Percentiles rank a stretch among this genome's conserved stretches.
phyloP scores from a whole-genome alignment of 2,329 filamentous ascomycete genomes.

The Teratosphaeria pseudoeucalypti region DNA sequence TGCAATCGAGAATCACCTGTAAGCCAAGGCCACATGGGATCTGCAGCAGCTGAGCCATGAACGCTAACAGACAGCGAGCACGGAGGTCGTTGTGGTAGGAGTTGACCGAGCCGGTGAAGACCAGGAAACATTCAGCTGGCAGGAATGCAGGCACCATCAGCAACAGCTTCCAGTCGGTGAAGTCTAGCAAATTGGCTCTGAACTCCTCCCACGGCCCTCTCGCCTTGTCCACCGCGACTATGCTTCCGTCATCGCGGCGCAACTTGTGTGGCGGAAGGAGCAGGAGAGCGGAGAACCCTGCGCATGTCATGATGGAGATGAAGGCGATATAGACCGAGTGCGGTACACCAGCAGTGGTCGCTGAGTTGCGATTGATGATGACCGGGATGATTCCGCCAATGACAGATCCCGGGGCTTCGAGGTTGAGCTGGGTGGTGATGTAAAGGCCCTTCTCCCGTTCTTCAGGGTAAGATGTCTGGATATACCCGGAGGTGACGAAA shows the following conservation, averaged over 20 bases:
- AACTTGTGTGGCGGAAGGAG: slow-evolving; percentile 16
- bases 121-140: slow-evolving; percentile 23
- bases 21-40: slow-evolving; percentile 21
- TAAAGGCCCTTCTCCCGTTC: slow-evolving; percentile 24
- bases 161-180: slow-evolving; percentile 19
- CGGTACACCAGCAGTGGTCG: slow-evolving; percentile 8
- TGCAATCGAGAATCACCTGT: slow-evolving; percentile 7
- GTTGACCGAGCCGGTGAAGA: slow-evolving; percentile 27
- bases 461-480: slow-evolving; percentile 25
- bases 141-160: slow-evolving; percentile 21
- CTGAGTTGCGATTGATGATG: slow-evolving; percentile 18
- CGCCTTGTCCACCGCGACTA: slow-evolving; percentile 18
- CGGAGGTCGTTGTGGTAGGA: slow-evolving; percentile 21
- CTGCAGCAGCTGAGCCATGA: slow-evolving; percentile 24
- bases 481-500: slow-evolving; percentile 25
- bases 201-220: slow-evolving; percentile 20
- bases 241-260: slow-evolving; percentile 19
- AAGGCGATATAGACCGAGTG: slow-evolving; percentile 20
- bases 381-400: slow-evolving; percentile 22
- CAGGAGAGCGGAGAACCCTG: slow-evolving; percentile 8
- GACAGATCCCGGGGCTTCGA: slow-evolving; percentile 23
- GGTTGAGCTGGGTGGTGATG: slow-evolving; percentile 22
- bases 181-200: slow-evolving; percentile 21
- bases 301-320: slow-evolving; percentile 16
- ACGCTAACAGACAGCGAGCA: slow-evolving; percentile 21